These are phyloP conservation scores for Arabidopsis arenosa DNA, from an alignment of 345 rosid genomes.

Conservation along the genomic window DNA sequence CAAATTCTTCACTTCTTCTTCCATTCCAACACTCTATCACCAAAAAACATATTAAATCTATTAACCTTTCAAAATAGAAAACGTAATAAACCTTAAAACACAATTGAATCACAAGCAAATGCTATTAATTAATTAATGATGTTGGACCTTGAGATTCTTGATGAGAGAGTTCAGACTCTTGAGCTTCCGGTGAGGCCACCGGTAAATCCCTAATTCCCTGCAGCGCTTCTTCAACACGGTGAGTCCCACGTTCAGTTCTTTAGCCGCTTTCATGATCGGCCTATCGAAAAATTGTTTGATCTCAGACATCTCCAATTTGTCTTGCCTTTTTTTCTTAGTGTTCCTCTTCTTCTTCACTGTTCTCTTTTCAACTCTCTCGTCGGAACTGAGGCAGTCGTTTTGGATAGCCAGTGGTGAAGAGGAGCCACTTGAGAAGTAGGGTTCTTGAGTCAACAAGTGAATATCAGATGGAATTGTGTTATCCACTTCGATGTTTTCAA, in stretches of 20 bases:
- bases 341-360: conserved; percentile 28
- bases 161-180: conserved; percentile 74
- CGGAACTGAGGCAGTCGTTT: not conserved
- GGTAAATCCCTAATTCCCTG: conserved; percentile 68
- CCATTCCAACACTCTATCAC: conserved; percentile 56
- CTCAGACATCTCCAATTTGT: conserved; percentile 50
- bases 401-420: conserved; percentile 8
- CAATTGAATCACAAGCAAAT: not conserved
- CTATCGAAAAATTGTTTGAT: conserved; percentile 61
- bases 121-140: not conserved
- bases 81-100: not conserved
- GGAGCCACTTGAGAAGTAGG: conserved; percentile 7
- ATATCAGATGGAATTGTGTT: conserved; percentile 21
- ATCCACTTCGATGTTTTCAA: conserved; percentile 27
- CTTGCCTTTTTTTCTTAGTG: conserved; percentile 30
- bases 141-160: conserved; percentile 63
- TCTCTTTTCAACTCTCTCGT: conserved; percentile 10
- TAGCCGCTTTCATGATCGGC: conserved; percentile 72
- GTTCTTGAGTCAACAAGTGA: conserved; percentile 38
- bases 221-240: conserved; percentile 79
- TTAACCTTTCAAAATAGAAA: not conserved
- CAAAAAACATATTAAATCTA: not conserved
- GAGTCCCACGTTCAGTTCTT: conserved; percentile 69
- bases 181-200: conserved; percentile 87
- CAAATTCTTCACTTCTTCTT: conserved; percentile 49